A percentile compares a stretch with the other conserved stretches of the same genome.
Evolutionary conservation across 2,329 filamentous ascomycete genomes (phyloP).

Genomic region (Aspergillus spinulosporus): DNA sequence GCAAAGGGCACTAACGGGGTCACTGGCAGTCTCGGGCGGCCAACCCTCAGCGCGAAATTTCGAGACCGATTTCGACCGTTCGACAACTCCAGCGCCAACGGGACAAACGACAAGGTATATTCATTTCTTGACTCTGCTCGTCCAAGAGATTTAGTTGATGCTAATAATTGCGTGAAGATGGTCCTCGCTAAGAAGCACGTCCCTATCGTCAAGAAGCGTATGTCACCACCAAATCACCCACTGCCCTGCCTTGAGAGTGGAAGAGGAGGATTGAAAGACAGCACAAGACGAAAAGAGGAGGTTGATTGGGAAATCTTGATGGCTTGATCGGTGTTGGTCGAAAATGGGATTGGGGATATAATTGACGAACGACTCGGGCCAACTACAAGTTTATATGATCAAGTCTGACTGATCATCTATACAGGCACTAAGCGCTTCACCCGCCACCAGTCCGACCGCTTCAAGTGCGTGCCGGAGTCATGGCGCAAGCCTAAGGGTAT

Average conservation of each 20-base stretch:
- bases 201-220: slow-evolving; percentile 99
- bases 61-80: slow-evolving; percentile 42
- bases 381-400: slow-evolving; percentile 1
- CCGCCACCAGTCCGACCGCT: slow-evolving; percentile 96
- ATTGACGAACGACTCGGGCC: background rate
- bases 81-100: slow-evolving; percentile 47
- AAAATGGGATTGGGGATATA: background rate
- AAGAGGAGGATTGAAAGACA: background rate
- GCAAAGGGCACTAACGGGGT: slow-evolving; percentile 33
- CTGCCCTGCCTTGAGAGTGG: slow-evolving; percentile 3
- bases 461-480: slow-evolving; percentile 84
- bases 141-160: slow-evolving; percentile 1
- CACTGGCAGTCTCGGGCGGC: slow-evolving; percentile 29
- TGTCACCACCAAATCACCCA: slow-evolving; percentile 46
- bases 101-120: slow-evolving; percentile 49
- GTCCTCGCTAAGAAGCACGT: slow-evolving; percentile 99
- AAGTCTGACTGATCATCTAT: slow-evolving; percentile 10
- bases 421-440: slow-evolving; percentile 90
- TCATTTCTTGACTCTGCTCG: slow-evolving; percentile 1
- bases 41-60: slow-evolving; percentile 42
- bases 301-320: background rate
- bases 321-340: background rate
- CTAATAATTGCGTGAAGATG: slow-evolving; percentile 60
- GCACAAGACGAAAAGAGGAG: background rate
- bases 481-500: slow-evolving; percentile 99